Evolutionary conservation across 2,329 filamentous ascomycete species (phyloP).

Genomic region (Beauveria sp.): DNA sequence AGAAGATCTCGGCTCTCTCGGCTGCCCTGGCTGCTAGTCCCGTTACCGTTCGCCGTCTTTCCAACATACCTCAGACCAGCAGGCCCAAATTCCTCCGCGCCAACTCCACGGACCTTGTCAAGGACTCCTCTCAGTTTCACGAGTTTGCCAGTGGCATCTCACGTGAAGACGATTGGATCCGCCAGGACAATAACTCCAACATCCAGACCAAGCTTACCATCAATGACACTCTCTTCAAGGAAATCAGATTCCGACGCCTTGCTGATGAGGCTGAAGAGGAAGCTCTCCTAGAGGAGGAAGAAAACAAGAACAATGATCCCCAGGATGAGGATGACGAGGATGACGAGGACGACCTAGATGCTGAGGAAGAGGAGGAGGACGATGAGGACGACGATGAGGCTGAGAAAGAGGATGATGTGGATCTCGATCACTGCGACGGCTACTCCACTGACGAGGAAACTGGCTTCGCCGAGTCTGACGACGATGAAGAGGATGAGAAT

Average conservation of each 20-base stretch:
- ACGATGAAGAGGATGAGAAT: constrained; percentile 59
- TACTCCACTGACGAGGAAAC: constrained; percentile 69
- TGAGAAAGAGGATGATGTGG: constrained; percentile 43
- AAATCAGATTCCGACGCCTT: constrained; percentile 78
- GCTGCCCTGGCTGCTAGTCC: constrained; percentile 19
- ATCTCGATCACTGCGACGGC: constrained; percentile 50
- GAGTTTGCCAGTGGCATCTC: constrained; percentile 82
- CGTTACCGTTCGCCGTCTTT: constrained; percentile 12
- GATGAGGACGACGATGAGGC: constrained; percentile 46
- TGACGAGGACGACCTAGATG: constrained; percentile 38
- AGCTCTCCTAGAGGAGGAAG: constrained; percentile 66
- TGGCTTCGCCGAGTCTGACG: constrained; percentile 61
- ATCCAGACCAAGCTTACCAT: constrained; percentile 71
- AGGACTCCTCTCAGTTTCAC: constrained; percentile 64
- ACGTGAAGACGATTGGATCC: constrained; percentile 86
- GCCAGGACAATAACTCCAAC: constrained; percentile 51
- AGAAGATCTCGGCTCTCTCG: constrained; percentile 19
- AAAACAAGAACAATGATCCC: constrained; percentile 35
- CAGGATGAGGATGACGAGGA: constrained; percentile 38
- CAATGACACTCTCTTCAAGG: constrained; percentile 81
- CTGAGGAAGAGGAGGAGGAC: constrained; percentile 41
- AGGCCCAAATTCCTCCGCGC: constrained; percentile 43
- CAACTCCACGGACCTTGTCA: constrained; percentile 40
- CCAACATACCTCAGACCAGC: constrained; percentile 18
- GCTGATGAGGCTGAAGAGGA: constrained; percentile 90